phyloP scores from a whole-genome alignment of 495 filamentous ascomycete species.

The Barbatosphaeria neglecta region DNA sequence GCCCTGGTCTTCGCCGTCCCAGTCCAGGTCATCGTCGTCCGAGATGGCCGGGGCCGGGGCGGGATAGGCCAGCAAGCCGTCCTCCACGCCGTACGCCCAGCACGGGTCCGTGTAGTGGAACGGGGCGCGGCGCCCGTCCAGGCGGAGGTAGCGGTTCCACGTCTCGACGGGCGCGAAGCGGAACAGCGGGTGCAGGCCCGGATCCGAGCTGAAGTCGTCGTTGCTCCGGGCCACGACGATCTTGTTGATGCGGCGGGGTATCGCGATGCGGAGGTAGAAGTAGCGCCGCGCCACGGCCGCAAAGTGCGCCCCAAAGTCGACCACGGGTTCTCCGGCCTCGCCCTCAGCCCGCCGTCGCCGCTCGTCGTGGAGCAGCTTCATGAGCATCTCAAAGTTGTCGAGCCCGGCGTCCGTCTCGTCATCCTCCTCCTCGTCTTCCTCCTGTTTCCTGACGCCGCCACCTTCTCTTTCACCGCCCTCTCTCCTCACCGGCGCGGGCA shows the following conservation, averaged over 20 bases:
- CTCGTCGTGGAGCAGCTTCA: neutral
- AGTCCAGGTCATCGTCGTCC: neutral
- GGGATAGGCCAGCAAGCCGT: conserved; percentile 48
- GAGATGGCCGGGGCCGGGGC: conserved; percentile 12
- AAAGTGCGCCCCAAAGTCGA: conserved; percentile 34
- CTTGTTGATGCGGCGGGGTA: conserved; percentile 37
- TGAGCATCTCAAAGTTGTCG: neutral
- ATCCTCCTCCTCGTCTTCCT: neutral
- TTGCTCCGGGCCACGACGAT: conserved; percentile 18
- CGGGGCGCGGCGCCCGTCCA: conserved; percentile 23
- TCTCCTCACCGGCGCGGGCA: neutral
- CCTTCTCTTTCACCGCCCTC: neutral
- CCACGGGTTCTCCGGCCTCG: conserved; percentile 1
- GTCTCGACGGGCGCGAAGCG: conserved; percentile 33
- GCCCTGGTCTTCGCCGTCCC: conserved; percentile 1
- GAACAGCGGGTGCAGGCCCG: conserved; percentile 19
- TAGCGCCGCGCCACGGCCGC: conserved; percentile 46
- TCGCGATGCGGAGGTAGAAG: conserved; percentile 37
- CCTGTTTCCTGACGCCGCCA: neutral
- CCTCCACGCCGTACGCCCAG: conserved; percentile 47
- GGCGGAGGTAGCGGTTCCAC: conserved; percentile 45
- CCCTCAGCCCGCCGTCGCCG: neutral
- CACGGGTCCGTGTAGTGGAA: conserved; percentile 43
- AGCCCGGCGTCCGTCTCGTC: no score
- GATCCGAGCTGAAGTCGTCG: neutral